Percentiles rank a stretch among this genome's conserved stretches.
Evolutionary conservation across 2,329 filamentous ascomycete species (phyloP).

Genomic region (Coniochaeta prunicola): DNA sequence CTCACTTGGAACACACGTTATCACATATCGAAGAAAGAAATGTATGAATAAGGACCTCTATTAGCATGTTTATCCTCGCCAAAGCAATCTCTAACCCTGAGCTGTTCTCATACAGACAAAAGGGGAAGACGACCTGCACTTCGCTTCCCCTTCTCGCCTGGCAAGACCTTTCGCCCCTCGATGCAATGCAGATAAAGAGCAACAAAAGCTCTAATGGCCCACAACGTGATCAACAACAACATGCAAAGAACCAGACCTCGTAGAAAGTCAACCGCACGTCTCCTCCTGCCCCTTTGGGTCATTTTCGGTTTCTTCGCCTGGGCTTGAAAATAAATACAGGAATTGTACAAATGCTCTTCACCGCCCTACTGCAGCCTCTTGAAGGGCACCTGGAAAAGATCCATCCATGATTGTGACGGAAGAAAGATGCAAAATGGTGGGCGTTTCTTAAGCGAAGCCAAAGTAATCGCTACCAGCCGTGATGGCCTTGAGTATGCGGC

Average conservation of each 20-base stretch:
- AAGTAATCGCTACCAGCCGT: conserved; percentile 98
- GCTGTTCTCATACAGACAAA: background rate
- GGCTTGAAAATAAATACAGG: background rate
- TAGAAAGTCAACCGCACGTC: background rate
- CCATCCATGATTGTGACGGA: conserved; percentile 31
- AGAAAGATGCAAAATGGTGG: conserved; percentile 25
- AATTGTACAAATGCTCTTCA: background rate
- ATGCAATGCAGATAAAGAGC: background rate
- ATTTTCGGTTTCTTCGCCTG: background rate
- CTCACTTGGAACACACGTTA: background rate
- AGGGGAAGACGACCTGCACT: background rate
- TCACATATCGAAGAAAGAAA: background rate
- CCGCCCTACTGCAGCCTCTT: background rate
- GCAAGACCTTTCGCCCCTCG: background rate
- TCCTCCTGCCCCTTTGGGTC: background rate
- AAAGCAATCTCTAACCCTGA: background rate
- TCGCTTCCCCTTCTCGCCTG: background rate
- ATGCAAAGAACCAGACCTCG: background rate
- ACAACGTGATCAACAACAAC: background rate
- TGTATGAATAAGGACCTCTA: background rate
- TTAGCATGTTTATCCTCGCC: background rate
- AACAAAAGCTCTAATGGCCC: background rate
- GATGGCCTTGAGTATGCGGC: conserved; percentile 88
- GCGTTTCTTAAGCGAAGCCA: conserved; percentile 72
- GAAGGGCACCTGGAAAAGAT: background rate